Base-by-base conservation (phyloP, 306 rosid species). In the Medicago lupulina region DNA sequence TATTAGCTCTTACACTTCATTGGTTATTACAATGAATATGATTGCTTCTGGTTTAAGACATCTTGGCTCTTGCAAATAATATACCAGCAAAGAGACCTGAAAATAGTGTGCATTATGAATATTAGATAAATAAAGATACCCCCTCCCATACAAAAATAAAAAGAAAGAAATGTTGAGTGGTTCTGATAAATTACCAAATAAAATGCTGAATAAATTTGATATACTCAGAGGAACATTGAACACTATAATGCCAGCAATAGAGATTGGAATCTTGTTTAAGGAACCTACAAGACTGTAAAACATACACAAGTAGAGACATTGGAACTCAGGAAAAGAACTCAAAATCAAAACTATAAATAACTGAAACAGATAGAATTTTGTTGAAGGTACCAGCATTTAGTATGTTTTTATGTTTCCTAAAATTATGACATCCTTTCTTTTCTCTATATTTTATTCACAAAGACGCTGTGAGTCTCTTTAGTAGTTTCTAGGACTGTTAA, bases 71-170 rank as follows among this genome's bases (percentile, higher is more conserved):
- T 46, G 92, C 96, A 67, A 93, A 93, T 67, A 93, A 81, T 39
- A 91, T 77, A 55, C 98, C 97, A 8, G 98, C 97, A 68, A 91
- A 88, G 67, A 93, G 91, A 80, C 98, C 98, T 93, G 91, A 51
- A 71, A 79, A 79, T 41, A 80, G 47, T 8, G 46, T 28, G 70
- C 23, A 77, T 10, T 61, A 39, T 57, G 1, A 19, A 17, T 36
- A 11, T 14, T n/a, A 31, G 82, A 47, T 76, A 16, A 50, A 10
- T 50, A 5, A 5, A n/a, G 9, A 50, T 43, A 43, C 1, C 18
- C 18, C 18, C 3, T 2, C 9, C 8, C 15, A 6, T 34, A 31
- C 9, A 51, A 11, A 5, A 15, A 19, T 4, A 21, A 40, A 11
- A 54, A 49, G 11, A 8, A 12, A 41, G 6, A 38, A 13, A 10